A percentile compares a stretch with the other conserved stretches of the same genome.
phyloP scores from a whole-genome alignment of 2,329 filamentous ascomycete genomes.

The Aphanocladium album region DNA sequence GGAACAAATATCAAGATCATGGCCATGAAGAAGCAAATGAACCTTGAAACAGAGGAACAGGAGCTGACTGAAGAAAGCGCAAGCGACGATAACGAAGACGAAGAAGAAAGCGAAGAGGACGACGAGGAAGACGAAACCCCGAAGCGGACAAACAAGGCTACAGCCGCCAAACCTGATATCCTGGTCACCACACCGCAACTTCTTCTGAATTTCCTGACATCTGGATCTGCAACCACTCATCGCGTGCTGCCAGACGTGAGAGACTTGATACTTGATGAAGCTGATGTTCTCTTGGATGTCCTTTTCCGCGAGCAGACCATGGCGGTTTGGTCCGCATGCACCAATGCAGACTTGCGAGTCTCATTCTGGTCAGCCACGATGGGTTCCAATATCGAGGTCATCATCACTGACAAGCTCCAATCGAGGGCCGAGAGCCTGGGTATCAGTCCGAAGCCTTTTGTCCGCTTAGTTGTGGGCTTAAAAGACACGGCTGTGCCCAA shows the following conservation, averaged over 20 bases:
- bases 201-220: conserved; percentile 67
- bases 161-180: conserved; percentile 31
- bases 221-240: conserved; percentile 38
- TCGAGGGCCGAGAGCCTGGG: conserved; percentile 41
- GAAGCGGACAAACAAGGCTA: conserved; percentile 21
- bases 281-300: conserved; percentile 86
- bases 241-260: conserved; percentile 61
- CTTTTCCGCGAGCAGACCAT: conserved; percentile 87
- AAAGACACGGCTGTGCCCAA: conserved; percentile 96
- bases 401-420: conserved; percentile 65
- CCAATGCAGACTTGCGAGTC: conserved; percentile 61
- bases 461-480: conserved; percentile 88
- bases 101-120: conserved; percentile 33
- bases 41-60: conserved; percentile 47
- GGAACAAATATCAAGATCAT: conserved; percentile 76
- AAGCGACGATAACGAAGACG: conserved; percentile 30
- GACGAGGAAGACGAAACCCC: conserved; percentile 23
- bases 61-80: conserved; percentile 33
- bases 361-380: conserved; percentile 97
- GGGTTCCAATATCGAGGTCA: conserved; percentile 82
- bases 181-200: conserved; percentile 47
- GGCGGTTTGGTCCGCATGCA: conserved; percentile 76
- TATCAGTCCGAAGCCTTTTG: conserved; percentile 45
- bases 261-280: conserved; percentile 83
- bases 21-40: conserved; percentile 82